phyloP scores from a whole-genome alignment of 768 basidiomycete genomes.

The Leccinum longicurvipes region DNA sequence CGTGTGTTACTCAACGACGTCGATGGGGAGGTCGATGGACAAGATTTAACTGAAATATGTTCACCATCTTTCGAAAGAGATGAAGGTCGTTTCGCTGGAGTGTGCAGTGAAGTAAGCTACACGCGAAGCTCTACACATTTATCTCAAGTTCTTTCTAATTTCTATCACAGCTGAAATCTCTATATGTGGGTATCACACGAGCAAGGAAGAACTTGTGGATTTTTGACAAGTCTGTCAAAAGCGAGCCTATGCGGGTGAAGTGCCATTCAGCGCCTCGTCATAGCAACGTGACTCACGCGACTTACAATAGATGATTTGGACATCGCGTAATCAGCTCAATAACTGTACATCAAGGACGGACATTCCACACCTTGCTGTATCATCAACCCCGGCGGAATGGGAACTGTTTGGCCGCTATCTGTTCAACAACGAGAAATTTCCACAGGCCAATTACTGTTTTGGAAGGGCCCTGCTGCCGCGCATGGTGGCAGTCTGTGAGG shows the following conservation, averaged over 20 bases:
- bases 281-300: not conserved
- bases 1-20: conserved; percentile 49
- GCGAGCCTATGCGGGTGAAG: conserved; percentile 54
- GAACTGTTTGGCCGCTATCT: conserved; percentile 37
- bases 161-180: conserved; percentile 50
- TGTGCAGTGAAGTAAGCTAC: conserved; percentile 54
- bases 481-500: conserved; percentile 46
- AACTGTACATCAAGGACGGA: conserved; percentile 46
- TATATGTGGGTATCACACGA: conserved; percentile 71
- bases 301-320: conserved; percentile 49
- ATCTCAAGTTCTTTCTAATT: not conserved
- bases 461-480: conserved; percentile 42
- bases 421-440: conserved; percentile 40
- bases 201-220: conserved; percentile 72
- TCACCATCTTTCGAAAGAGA: conserved; percentile 47
- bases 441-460: conserved; percentile 54
- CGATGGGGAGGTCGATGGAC: conserved; percentile 18
- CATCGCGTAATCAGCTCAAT: conserved; percentile 41
- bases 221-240: conserved; percentile 54
- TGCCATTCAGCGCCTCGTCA: not conserved
- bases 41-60: conserved; percentile 11
- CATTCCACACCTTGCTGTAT: conserved; percentile 52
- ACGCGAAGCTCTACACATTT: conserved; percentile 1
- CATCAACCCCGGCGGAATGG: conserved; percentile 51
- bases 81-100: conserved; percentile 45